Evolutionary conservation across 2,329 filamentous ascomycete genomes (phyloP).

Genomic region (Verticillium nubilum): DNA sequence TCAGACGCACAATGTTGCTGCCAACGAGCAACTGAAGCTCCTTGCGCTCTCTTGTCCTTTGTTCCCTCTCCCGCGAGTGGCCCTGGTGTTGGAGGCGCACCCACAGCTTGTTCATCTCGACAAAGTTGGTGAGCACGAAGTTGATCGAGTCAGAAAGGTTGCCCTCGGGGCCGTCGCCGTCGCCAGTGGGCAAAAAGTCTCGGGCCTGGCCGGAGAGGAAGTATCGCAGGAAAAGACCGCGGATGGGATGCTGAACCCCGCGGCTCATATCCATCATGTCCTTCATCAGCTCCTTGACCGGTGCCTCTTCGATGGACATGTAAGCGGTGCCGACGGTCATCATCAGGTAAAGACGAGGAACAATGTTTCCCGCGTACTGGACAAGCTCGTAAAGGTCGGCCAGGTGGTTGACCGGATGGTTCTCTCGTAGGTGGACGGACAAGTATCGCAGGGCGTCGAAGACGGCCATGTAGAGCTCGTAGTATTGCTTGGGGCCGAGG

Average conservation of each 20-base stretch:
- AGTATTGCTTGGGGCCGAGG: constrained; percentile 98
- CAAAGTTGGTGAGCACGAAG: constrained; percentile 97
- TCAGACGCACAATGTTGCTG: constrained; percentile 91
- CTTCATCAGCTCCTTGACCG: constrained; percentile 99
- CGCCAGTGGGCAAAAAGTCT: constrained; percentile 77
- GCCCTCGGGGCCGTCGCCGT: constrained; percentile 85
- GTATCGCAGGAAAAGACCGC: constrained; percentile 91
- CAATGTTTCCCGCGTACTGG: constrained; percentile 96
- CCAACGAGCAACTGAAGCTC: constrained; percentile 94
- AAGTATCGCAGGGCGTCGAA: constrained; percentile 97
- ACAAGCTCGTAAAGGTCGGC: constrained; percentile 97
- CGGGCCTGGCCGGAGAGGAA: constrained; percentile 93
- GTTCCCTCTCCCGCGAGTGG: constrained; percentile 88
- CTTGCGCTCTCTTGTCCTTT: constrained; percentile 88
- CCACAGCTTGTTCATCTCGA: constrained; percentile 99
- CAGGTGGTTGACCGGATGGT: constrained; percentile 94
- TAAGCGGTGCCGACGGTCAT: constrained; percentile 98
- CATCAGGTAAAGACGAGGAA: constrained; percentile 96
- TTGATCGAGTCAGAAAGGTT: constrained; percentile 97
- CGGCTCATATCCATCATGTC: constrained; percentile 99
- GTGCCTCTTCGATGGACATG: constrained; percentile 97
- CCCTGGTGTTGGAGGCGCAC: constrained; percentile 96
- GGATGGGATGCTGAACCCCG: constrained; percentile 93
- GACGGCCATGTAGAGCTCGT: constrained; percentile 98
- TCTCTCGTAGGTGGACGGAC: constrained; percentile 93